These are phyloP conservation scores for Dictyostelium brefeldianum DNA, from an alignment of 78 protist genomes.

Conservation along the genomic window DNA sequence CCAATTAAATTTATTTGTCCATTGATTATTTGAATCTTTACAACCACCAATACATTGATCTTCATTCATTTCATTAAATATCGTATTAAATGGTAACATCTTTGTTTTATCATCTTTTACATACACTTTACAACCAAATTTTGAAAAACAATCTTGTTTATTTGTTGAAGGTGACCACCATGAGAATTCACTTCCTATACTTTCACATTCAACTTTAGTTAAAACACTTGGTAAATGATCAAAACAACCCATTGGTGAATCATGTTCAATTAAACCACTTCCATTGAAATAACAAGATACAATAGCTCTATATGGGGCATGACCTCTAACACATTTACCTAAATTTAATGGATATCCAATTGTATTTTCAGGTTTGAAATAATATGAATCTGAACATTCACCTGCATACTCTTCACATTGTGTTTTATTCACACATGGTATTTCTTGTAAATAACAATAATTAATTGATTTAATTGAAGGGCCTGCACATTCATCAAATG, in stretches of 20 bases:
- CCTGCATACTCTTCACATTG: conserved; percentile 35
- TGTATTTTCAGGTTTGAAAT: not conserved
- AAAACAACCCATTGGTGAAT: conserved; percentile 48
- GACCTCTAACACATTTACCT: conserved; percentile 2
- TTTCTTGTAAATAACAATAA: not conserved
- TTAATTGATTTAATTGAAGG: not conserved
- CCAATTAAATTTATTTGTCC: conserved; percentile 37
- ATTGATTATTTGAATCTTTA: not conserved
- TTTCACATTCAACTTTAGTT: too few species aligned
- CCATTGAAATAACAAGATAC: not conserved
- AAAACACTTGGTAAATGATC: not conserved
- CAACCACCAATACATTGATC: not conserved
- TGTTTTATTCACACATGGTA: not conserved
- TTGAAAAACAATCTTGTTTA: not conserved
- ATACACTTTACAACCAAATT: conserved; percentile 4
- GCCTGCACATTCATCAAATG: not conserved
- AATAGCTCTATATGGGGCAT: not conserved
- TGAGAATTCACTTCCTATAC: not conserved
- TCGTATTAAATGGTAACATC: not conserved
- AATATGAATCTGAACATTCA: conserved; percentile 14
- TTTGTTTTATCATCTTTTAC: not conserved
- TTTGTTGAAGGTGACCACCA: not conserved
- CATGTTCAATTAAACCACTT: conserved; percentile 9
- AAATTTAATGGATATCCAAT: not conserved
- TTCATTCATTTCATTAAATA: conserved; percentile 4